These are phyloP conservation scores for Oryza nivara DNA, from an alignment of 176 grass and related monocot species.

Conservation along the genomic window DNA sequence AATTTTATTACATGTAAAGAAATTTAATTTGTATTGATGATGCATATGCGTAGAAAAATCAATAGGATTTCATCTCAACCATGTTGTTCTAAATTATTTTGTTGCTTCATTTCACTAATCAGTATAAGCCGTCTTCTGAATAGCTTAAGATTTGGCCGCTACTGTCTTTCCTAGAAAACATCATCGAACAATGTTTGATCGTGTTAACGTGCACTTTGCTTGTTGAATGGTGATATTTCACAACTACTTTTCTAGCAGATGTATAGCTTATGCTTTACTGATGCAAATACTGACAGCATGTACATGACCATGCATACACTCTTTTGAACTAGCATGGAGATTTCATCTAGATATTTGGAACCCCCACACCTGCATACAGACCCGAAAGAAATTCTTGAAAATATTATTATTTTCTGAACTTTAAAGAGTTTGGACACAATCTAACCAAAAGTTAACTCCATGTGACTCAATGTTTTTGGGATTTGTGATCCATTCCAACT, in stretches of 20 bases:
- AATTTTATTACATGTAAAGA: neutral
- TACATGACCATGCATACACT: neutral
- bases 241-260: neutral
- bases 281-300: neutral
- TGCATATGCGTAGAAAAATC: neutral
- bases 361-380: neutral
- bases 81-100: neutral
- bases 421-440: neutral
- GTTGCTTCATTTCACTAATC: neutral
- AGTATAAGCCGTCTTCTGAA: neutral
- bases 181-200: neutral
- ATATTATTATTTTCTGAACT: neutral
- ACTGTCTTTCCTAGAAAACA: slow-evolving; percentile 6
- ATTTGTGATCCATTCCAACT: too few relatives aligned
- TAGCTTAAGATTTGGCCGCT: neutral
- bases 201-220: neutral
- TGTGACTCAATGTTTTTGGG: neutral
- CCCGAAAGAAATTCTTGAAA: neutral
- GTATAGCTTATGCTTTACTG: neutral
- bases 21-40: slow-evolving; percentile 10
- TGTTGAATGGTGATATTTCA: neutral
- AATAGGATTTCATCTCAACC: slow-evolving; percentile 18
- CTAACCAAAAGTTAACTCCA: neutral
- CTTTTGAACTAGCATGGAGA: neutral
- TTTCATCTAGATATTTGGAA: neutral